These are phyloP conservation scores for Sarocladium strictum DNA, from an alignment of 2,329 filamentous ascomycete genomes.

Conservation along the genomic window DNA sequence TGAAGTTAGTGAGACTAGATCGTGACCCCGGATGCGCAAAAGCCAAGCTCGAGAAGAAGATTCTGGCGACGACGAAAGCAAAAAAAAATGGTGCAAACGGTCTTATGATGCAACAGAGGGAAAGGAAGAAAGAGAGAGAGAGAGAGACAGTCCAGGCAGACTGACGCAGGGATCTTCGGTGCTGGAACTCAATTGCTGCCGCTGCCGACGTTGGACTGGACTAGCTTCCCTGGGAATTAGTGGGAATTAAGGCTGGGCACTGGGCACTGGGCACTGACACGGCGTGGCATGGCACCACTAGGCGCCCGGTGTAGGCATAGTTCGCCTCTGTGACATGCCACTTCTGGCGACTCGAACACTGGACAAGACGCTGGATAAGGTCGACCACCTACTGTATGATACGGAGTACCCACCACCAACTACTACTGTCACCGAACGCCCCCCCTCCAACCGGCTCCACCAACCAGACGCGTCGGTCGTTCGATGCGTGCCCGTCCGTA, in stretches of 20 bases:
- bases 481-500: too few species aligned
- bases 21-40: too few species aligned
- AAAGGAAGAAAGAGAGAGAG: neutral
- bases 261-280: neutral
- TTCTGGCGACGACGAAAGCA: too few species aligned
- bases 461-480: neutral
- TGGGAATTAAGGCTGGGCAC: neutral
- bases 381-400: neutral
- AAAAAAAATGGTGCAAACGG: neutral
- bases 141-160: neutral
- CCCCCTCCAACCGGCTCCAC: too few species aligned
- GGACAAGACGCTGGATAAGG: neutral
- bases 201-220: neutral
- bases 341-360: too few species aligned
- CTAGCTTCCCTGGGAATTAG: neutral
- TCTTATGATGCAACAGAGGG: neutral
- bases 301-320: neutral
- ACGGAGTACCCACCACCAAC: too few species aligned
- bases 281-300: neutral
- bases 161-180: constrained; percentile 9
- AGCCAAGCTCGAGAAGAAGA: too few species aligned
- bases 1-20: too few species aligned
- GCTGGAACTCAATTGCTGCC: constrained; percentile 6
- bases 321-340: neutral
- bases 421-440: too few species aligned